These are phyloP conservation scores for Aegilops bicornis DNA, from an alignment of 176 grass and related monocot genomes.

Conservation along the genomic window DNA sequence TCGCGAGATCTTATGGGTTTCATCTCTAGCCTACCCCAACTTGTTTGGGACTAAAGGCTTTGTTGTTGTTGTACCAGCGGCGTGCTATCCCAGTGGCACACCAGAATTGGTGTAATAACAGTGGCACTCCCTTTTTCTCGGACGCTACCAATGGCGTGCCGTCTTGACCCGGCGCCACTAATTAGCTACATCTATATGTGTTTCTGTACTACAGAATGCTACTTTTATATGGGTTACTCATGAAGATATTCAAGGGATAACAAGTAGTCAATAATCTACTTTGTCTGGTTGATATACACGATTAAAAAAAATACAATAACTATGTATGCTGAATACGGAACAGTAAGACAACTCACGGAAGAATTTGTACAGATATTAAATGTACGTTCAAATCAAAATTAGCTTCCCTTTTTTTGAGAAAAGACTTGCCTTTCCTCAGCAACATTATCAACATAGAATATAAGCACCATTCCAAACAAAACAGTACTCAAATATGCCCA, in stretches of 20 bases:
- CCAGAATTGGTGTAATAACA: no score
- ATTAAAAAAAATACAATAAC: not conserved
- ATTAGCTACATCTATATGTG: no score
- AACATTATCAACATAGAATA: slow-evolving; percentile 91
- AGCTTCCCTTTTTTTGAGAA: not conserved
- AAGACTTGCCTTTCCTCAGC: slow-evolving; percentile 85
- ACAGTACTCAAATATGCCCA: slow-evolving; percentile 92
- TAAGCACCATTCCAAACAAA: slow-evolving; percentile 86
- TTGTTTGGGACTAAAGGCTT: no score
- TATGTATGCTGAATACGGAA: not conserved
- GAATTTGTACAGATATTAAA: not conserved
- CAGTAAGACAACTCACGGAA: not conserved
- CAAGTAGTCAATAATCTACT: slow-evolving; percentile 16
- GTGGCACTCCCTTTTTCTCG: no score
- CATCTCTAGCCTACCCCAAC: no score
- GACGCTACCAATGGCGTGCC: no score
- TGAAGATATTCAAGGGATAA: not conserved
- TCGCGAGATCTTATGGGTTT: no score
- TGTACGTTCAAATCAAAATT: slow-evolving; percentile 1
- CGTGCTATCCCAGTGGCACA: no score
- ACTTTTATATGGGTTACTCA: not conserved
- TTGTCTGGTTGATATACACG: not conserved
- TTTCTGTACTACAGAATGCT: no score
- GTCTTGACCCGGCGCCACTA: no score
- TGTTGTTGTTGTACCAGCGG: no score